Base-by-base conservation (phyloP, 1,284 basidiomycete genomes). In the Abortiporus biennis region DNA sequence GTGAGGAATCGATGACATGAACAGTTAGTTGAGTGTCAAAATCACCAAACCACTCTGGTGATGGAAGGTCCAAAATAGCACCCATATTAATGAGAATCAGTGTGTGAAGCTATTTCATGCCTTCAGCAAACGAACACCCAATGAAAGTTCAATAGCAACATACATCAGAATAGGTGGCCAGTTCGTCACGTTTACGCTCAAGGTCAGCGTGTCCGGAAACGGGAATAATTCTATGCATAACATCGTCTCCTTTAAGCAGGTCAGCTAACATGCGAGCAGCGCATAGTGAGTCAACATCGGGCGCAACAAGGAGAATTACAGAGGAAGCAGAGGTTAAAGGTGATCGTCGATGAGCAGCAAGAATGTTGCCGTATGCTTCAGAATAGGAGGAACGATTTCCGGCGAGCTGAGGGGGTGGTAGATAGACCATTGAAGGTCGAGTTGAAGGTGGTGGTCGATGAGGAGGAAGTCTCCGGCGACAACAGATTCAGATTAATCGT, bases 21-120 rank as follows among this genome's bases (percentile, higher is more conserved):
- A 93, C 76, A 15, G 76, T 79, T 22, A 85, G 69, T 50, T 68
- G 67, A 3, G 66, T 55, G 32, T 68, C 56, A 55, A 86, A 85
- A 37, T 78, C 74, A 12, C 85, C 86, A 59, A 90, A 86, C 84
- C 85, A 89, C 24, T 76, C 72, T 3, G 69, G 57, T 2, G 77
- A 76, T 1, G 89, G 78, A 5, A 99, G 71, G 49, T 95, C 89
- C 25, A 93, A 74, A 39, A 95, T 80, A 1, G 85, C 83, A 32
- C 96, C 96, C 64, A 99, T 87, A 53, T 97, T 97, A 38, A 99
- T 64, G 34, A 99, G 75, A 40, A 99, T 80, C 37, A 99, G 74
- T 0, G 92, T 92, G 54, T 92, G 90, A 19, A 99, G 72, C 89
- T 98, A n/a, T 16, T 24, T n/a, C n/a, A n/a, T n/a, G n/a, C n/a